These are phyloP conservation scores for Sicyos edulis DNA, from an alignment of 306 rosid genomes.

Conservation along the genomic window DNA sequence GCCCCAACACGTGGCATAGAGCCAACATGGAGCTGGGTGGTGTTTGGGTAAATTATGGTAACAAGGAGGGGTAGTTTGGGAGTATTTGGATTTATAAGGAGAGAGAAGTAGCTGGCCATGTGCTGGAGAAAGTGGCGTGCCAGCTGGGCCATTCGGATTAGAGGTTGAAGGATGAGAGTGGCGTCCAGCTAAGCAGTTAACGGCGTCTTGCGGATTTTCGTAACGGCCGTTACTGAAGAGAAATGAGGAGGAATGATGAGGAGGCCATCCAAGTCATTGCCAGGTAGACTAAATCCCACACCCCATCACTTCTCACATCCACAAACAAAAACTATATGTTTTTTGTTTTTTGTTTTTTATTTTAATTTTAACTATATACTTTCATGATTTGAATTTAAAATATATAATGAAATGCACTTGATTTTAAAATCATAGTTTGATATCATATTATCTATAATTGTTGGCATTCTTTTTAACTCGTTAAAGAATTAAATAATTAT, in stretches of 20 bases:
- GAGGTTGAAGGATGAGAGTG: constrained; percentile 22
- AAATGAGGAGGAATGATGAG: constrained; percentile 29
- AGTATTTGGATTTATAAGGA: background rate
- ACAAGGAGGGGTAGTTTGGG: constrained; percentile 6
- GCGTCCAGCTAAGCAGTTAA: constrained; percentile 36
- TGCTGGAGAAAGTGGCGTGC: constrained; percentile 35
- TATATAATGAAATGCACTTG: background rate
- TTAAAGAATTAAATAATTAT: too few species aligned
- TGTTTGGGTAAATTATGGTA: too few species aligned
- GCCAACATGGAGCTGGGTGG: too few species aligned
- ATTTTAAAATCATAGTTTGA: too few species aligned
- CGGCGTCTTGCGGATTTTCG: constrained; percentile 17
- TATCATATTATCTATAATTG: too few species aligned
- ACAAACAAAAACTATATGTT: background rate
- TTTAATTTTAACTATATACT: background rate
- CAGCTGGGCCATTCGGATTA: constrained; percentile 37
- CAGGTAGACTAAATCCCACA: constrained; percentile 18
- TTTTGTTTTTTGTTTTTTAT: too few species aligned
- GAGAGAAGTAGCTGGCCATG: constrained; percentile 40
- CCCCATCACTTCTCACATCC: background rate
- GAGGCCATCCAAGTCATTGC: constrained; percentile 26
- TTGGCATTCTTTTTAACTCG: too few species aligned
- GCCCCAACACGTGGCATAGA: too few species aligned
- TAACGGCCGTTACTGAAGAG: constrained; percentile 16
- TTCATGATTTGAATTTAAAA: background rate